Percentiles rank a stretch among this genome's conserved stretches.
Evolutionary conservation across 2,329 filamentous ascomycete species (phyloP).

Genomic region (Aspergillus nomiae): DNA sequence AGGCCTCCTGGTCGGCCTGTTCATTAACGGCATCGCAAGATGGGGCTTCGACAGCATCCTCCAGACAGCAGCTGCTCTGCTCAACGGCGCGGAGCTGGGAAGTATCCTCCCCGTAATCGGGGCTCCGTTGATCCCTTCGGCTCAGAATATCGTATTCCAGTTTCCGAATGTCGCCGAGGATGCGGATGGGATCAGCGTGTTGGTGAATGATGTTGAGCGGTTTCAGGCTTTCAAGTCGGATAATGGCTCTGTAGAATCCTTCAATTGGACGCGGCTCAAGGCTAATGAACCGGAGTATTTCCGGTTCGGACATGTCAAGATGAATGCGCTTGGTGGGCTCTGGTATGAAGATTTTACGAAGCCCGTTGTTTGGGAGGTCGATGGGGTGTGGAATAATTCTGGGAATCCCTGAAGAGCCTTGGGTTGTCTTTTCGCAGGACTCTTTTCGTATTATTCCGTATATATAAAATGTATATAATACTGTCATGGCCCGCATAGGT

Average conservation of each 20-base stretch:
- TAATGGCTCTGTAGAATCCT: slow-evolving; percentile 27
- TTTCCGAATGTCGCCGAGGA: slow-evolving; percentile 33
- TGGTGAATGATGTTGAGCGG: slow-evolving; percentile 65
- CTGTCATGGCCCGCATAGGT: not conserved
- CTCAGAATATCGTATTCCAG: slow-evolving; percentile 37
- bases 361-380: slow-evolving; percentile 33
- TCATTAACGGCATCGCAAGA: slow-evolving; percentile 65
- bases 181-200: slow-evolving; percentile 58
- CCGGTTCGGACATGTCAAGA: slow-evolving; percentile 45
- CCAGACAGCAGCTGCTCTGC: slow-evolving; percentile 56
- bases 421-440: not conserved
- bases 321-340: slow-evolving; percentile 36
- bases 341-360: slow-evolving; percentile 46
- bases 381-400: slow-evolving; percentile 26
- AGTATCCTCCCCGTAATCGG: slow-evolving; percentile 35
- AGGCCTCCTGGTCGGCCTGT: slow-evolving; percentile 62
- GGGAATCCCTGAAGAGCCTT: not conserved
- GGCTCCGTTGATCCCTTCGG: slow-evolving; percentile 19
- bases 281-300: slow-evolving; percentile 42
- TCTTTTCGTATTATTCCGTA: not conserved
- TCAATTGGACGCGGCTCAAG: slow-evolving; percentile 38
- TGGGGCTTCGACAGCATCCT: slow-evolving; percentile 65
- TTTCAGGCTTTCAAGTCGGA: slow-evolving; percentile 55
- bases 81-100: slow-evolving; percentile 38
- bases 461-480: slow-evolving; percentile 4